Conservation (phyloP, 2,329 filamentous ascomycete species). For the Diaporthe helianthi region DNA sequence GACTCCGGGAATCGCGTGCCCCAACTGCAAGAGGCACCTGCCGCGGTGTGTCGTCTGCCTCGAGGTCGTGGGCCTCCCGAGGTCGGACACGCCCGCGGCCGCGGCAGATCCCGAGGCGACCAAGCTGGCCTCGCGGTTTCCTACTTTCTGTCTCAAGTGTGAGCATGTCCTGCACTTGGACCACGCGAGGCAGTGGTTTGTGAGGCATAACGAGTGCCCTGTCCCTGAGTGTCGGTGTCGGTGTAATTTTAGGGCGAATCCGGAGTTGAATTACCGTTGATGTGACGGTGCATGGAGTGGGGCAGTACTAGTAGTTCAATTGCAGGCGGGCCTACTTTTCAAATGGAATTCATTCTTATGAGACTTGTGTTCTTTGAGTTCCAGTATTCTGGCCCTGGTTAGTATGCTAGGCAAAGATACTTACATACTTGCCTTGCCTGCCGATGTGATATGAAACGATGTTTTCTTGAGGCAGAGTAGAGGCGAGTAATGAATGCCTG, state of each 20-base stretch:
- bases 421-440: not conserved
- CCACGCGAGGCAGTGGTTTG: constrained; percentile 72
- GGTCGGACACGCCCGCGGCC: constrained; percentile 64
- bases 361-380: too few relatives aligned
- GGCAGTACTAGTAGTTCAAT: not conserved
- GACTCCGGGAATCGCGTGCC: constrained; percentile 68
- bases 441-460: not conserved
- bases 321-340: not conserved
- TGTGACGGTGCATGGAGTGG: not conserved
- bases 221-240: constrained; percentile 72
- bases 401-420: too few relatives aligned
- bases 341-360: too few relatives aligned
- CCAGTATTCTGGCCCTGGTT: too few relatives aligned
- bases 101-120: constrained; percentile 52
- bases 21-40: constrained; percentile 70
- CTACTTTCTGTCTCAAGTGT: constrained; percentile 73
- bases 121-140: constrained; percentile 63
- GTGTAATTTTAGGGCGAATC: constrained; percentile 67
- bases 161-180: constrained; percentile 73
- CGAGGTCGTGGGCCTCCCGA: constrained; percentile 69
- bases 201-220: constrained; percentile 69
- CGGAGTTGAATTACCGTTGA: constrained; percentile 62
- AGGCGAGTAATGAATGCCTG: not conserved
- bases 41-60: constrained; percentile 73
- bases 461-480: not conserved